phyloP scores from a whole-genome alignment of 2,329 filamentous ascomycete species.

The Tolypocladium capitatum region DNA sequence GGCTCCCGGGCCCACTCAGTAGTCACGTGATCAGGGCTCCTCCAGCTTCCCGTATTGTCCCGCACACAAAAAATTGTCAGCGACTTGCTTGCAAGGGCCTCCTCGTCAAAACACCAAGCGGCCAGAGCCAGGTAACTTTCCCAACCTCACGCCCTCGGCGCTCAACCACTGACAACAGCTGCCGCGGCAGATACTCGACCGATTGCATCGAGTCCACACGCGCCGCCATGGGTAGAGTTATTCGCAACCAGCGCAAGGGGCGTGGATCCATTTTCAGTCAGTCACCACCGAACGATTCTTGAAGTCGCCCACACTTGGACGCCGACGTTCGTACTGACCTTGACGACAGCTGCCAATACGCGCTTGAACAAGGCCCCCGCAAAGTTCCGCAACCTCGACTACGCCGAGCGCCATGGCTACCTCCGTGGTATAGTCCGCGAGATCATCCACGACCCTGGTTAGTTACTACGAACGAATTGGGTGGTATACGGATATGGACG shows the following conservation, averaged over 20 bases:
- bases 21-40: constrained; percentile 26
- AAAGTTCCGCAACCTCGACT: constrained; percentile 96
- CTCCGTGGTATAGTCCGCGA: constrained; percentile 95
- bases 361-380: constrained; percentile 75
- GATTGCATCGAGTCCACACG: constrained; percentile 20
- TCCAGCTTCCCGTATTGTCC: constrained; percentile 10
- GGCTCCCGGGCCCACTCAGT: not conserved
- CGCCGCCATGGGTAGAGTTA: constrained; percentile 43
- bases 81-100: constrained; percentile 13
- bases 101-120: constrained; percentile 26
- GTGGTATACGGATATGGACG: constrained; percentile 6
- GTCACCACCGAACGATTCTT: constrained; percentile 14
- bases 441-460: constrained; percentile 94
- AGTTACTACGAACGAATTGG: constrained; percentile 15
- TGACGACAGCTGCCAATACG: constrained; percentile 56
- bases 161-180: constrained; percentile 4
- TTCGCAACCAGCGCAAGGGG: constrained; percentile 54
- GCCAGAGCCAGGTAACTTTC: constrained; percentile 24
- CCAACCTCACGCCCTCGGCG: constrained; percentile 10
- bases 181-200: constrained; percentile 16
- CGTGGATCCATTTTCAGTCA: constrained; percentile 46
- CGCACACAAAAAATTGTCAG: constrained; percentile 26
- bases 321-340: constrained; percentile 16
- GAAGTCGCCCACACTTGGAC: constrained; percentile 8
- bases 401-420: constrained; percentile 93